phyloP scores from a whole-genome alignment of 139 green algal genomes.

The Asterochloris sp. region DNA sequence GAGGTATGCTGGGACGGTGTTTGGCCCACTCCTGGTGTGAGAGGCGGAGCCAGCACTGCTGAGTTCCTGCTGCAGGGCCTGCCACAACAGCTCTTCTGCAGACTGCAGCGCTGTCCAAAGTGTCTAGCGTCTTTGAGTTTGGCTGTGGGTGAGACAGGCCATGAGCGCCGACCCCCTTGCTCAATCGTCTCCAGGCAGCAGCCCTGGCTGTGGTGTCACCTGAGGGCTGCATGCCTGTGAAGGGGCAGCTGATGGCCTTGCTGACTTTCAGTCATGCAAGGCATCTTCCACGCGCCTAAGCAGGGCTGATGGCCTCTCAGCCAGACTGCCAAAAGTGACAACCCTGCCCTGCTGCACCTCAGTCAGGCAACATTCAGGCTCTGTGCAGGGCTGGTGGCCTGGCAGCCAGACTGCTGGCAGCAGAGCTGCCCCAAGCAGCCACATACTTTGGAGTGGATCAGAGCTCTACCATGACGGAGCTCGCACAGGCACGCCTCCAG shows the following conservation, averaged over 20 bases:
- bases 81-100: conserved; percentile 10
- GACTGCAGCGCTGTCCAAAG: background rate
- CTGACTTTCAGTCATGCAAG: background rate
- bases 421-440: background rate
- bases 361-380: background rate
- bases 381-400: conserved; percentile 4
- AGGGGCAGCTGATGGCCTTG: background rate
- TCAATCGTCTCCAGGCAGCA: background rate
- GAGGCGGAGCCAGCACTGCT: background rate
- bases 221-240: background rate
- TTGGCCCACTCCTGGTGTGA: background rate
- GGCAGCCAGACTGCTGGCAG: background rate
- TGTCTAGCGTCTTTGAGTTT: conserved; percentile 3
- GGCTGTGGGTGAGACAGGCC: background rate
- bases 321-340: background rate
- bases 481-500: background rate
- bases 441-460: conserved; percentile 13
- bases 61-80: background rate
- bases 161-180: background rate
- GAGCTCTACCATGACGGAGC: background rate
- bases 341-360: too few relatives aligned
- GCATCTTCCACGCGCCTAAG: background rate
- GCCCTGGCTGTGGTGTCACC: background rate
- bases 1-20: background rate
- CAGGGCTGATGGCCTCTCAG: background rate